Evolutionary conservation across 768 basidiomycete genomes (phyloP).

Genomic region (Phylloporus scabripes): DNA sequence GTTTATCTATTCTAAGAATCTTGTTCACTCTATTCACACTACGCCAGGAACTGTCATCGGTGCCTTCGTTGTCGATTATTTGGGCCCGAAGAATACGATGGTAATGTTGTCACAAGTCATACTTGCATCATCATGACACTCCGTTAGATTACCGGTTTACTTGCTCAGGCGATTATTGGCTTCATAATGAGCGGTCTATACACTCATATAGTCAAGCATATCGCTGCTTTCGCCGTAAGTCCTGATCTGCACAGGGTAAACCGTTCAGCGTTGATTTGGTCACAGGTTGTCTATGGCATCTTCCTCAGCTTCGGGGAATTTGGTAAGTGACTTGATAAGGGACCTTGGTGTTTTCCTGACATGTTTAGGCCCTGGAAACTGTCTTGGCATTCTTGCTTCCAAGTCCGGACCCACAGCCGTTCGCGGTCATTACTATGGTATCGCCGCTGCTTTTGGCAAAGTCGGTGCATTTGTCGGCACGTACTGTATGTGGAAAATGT

Average conservation of each 20-base stretch:
- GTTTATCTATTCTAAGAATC: conserved; percentile 17
- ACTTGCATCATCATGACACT: background rate
- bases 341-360: background rate
- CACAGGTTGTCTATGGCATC: conserved; percentile 78
- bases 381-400: conserved; percentile 76
- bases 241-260: background rate
- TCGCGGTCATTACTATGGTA: conserved; percentile 81
- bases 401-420: conserved; percentile 84
- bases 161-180: conserved; percentile 67
- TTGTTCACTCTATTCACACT: conserved; percentile 8
- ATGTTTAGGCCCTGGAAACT: conserved; percentile 69
- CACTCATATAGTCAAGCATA: conserved; percentile 48
- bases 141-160: conserved; percentile 56
- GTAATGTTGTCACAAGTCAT: conserved; percentile 28
- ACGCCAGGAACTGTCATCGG: conserved; percentile 54
- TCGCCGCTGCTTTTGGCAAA: conserved; percentile 83
- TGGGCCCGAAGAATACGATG: conserved; percentile 76
- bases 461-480: conserved; percentile 80
- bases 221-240: conserved; percentile 71
- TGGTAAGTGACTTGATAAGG: conserved; percentile 36
- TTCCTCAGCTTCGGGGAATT: conserved; percentile 89
- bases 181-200: conserved; percentile 91
- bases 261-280: background rate
- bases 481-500: conserved; percentile 49
- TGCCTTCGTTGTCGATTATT: conserved; percentile 67